Percentiles rank a stretch among this genome's conserved stretches.
Evolutionary conservation across 2,329 filamentous ascomycete species (phyloP).

Genomic region (Elsinoe arachidis): DNA sequence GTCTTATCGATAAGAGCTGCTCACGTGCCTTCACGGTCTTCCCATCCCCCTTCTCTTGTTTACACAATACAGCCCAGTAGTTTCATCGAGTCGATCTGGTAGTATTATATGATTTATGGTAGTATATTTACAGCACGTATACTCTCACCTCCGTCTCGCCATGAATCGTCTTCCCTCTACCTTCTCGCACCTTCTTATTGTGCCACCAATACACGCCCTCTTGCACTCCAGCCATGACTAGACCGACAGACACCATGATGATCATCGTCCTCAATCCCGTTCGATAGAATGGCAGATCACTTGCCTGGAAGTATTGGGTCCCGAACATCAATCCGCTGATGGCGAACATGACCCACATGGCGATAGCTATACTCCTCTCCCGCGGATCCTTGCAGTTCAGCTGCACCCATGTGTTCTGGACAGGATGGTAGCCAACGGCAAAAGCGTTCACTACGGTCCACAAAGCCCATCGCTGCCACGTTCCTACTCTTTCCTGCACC

Average conservation of each 20-base stretch:
- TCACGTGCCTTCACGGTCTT: neutral
- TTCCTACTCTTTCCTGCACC: slow-evolving; percentile 37
- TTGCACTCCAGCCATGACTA: neutral
- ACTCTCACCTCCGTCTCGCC: neutral
- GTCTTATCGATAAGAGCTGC: slow-evolving; percentile 12
- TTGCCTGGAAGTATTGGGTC: slow-evolving; percentile 41
- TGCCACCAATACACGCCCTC: neutral
- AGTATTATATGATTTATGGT: neutral
- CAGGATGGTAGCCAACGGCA: slow-evolving; percentile 46
- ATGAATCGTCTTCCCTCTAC: neutral
- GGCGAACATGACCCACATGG: slow-evolving; percentile 46
- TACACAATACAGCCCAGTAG: neutral
- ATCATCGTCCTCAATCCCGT: neutral
- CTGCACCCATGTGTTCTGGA: slow-evolving; percentile 47
- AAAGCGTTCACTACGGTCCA: slow-evolving; percentile 46
- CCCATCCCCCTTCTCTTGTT: neutral
- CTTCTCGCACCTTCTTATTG: neutral
- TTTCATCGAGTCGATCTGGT: neutral
- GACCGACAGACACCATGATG: neutral
- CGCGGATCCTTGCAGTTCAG: slow-evolving; percentile 41
- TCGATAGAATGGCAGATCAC: slow-evolving; percentile 34
- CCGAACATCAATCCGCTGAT: slow-evolving; percentile 45
- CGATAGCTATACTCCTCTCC: slow-evolving; percentile 43
- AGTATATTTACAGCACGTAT: neutral
- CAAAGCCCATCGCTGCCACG: slow-evolving; percentile 43